A percentile compares a stretch with the other conserved stretches of the same genome.
Conservation (phyloP, 108 stramenopile genomes). For the Fistulifera pelliculosa region DNA sequence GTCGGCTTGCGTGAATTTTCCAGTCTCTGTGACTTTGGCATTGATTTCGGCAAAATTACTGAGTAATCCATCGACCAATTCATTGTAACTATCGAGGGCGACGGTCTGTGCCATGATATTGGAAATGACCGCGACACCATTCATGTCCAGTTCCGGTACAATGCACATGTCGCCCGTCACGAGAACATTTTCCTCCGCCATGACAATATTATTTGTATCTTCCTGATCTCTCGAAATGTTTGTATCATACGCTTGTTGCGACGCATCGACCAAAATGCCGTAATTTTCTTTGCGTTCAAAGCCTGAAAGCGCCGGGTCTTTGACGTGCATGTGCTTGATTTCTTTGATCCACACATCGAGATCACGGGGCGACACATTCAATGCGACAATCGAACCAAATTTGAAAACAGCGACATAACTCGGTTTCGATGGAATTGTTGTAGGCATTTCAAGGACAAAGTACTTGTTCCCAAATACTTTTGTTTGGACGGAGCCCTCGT, state of each 20-base stretch:
- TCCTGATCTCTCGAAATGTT: not conserved
- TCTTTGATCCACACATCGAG: constrained; percentile 40
- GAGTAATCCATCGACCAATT: constrained; percentile 80
- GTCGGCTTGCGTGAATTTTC: constrained; percentile 49
- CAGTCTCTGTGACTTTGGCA: constrained; percentile 59
- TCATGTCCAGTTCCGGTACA: constrained; percentile 79
- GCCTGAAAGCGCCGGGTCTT: constrained; percentile 53
- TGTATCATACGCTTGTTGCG: not conserved
- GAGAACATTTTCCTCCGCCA: constrained; percentile 26
- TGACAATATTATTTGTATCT: not conserved
- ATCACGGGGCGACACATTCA: constrained; percentile 72
- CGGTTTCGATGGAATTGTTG: not conserved
- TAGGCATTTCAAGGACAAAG: constrained; percentile 5
- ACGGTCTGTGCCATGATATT: constrained; percentile 89
- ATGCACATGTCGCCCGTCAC: constrained; percentile 74
- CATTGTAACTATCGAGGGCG: constrained; percentile 86
- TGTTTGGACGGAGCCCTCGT: not conserved
- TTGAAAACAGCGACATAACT: constrained; percentile 77
- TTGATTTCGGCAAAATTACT: constrained; percentile 73
- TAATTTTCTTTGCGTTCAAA: constrained; percentile 80
- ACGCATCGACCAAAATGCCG: constrained; percentile 35
- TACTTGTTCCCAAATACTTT: constrained; percentile 4
- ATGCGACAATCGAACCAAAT: constrained; percentile 86
- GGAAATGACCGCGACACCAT: constrained; percentile 83
- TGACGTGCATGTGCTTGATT: constrained; percentile 44